Evolutionary conservation across 495 filamentous ascomycete genomes (phyloP), one percentile per base, ranked within the genome.

Genomic region (Neurospora sp.): DNA sequence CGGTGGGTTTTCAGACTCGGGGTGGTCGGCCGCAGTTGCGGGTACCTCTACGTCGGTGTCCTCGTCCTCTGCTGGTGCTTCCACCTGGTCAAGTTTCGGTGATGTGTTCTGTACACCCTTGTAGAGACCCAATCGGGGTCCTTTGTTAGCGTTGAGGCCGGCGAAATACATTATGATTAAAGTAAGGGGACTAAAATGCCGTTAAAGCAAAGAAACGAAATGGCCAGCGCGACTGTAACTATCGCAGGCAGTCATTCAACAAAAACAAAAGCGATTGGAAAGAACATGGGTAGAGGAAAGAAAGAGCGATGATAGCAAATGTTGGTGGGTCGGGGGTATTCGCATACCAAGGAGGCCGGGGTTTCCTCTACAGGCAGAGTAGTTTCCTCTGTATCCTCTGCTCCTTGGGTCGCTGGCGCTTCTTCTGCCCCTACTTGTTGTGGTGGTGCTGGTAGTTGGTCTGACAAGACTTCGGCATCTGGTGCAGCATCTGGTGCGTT

Each of bases 321-420:
- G 54, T 62, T 31, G 54, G 54, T 62, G 54, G 54, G 54, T 31
- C 54, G 54, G 54, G 54, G 13, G 24, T 62, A 62, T 62, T 62
- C 54, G 24, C 54, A 62, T 62, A 62, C 54, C 54, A 31, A 31
- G 24, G 54, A 62, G 21, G 38, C 43, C 28, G 45, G 71, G 36
- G 42, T 71, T 73, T 73, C 62, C 62, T 73, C 39, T 70, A 37
- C 66, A 31, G 37, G 37, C 21, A 70, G 38, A 69, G 54, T 39
- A 69, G 10, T 39, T 39, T 21, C 24, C 31, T 6, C 48, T 40
- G 31, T 54, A 54, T 54, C 40, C 34, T 28, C 21, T 31, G 54
- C 6, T 62, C 54, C 24, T 31, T 62, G 21, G 21, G 48, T 21
- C n/a, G 48, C 48, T 59, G 45, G 4, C 21, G 21, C 45, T 54